Conservation (phyloP, 1,284 basidiomycete genomes). For the Irpex rosettiformis region DNA sequence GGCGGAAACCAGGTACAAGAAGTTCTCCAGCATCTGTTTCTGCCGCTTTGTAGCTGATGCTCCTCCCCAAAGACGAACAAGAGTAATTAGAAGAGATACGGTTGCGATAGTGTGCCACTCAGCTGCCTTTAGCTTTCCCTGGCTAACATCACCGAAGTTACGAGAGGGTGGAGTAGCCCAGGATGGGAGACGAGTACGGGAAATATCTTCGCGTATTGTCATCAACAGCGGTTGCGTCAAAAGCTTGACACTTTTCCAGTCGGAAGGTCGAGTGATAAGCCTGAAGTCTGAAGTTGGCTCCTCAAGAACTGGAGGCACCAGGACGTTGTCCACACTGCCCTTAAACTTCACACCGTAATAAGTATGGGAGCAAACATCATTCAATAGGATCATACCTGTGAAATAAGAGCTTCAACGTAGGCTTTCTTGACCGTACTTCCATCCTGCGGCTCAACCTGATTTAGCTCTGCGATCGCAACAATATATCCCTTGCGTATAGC, state of each 20-base stretch:
- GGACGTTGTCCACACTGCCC: background rate
- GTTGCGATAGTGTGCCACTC: constrained; percentile 32
- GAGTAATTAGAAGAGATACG: constrained; percentile 17
- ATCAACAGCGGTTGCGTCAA: constrained; percentile 10
- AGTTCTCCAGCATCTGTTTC: constrained; percentile 21
- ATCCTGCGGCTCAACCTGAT: background rate
- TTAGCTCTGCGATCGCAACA: background rate
- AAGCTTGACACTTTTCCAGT: background rate
- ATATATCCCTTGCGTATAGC: background rate
- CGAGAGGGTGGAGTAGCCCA: constrained; percentile 32
- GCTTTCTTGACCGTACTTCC: background rate
- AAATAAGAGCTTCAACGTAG: background rate
- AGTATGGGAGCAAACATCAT: background rate
- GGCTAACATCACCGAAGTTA: constrained; percentile 28
- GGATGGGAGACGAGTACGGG: constrained; percentile 23
- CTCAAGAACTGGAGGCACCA: background rate
- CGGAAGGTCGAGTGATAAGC: background rate
- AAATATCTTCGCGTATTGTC: constrained; percentile 18
- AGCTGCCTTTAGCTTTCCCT: constrained; percentile 34
- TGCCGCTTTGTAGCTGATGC: background rate
- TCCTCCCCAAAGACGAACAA: constrained; percentile 29
- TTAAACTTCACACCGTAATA: background rate
- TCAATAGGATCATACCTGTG: background rate
- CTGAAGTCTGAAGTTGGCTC: background rate
- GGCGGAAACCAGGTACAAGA: constrained; percentile 27